These are phyloP conservation scores for Forsythia suspensa DNA, from an alignment of 257 asterid genomes.

Conservation along the genomic window DNA sequence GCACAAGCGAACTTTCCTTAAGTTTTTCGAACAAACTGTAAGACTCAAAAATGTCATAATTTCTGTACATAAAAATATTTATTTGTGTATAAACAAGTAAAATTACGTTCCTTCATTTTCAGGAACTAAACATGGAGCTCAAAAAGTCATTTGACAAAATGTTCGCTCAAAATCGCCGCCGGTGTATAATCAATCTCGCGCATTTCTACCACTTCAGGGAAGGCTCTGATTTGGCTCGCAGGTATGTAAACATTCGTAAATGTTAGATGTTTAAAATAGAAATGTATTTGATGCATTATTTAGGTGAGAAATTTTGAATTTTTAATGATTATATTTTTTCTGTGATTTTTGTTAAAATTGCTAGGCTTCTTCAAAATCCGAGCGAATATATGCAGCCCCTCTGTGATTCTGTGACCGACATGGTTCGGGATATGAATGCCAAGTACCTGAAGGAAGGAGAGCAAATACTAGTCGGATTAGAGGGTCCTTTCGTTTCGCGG, in stretches of 20 bases:
- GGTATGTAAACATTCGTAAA: constrained; percentile 31
- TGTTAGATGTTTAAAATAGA: background rate
- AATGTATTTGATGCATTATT: background rate
- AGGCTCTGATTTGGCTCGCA: constrained; percentile 87
- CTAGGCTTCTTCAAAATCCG: constrained; percentile 82
- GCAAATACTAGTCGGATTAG: constrained; percentile 85
- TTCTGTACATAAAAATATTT: background rate
- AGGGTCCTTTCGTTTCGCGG: constrained; percentile 93
- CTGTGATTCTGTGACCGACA: constrained; percentile 78
- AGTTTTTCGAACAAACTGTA: constrained; percentile 86
- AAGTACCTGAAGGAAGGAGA: constrained; percentile 94
- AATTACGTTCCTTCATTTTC: constrained; percentile 12
- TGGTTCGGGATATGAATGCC: constrained; percentile 56
- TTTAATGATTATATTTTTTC: constrained; percentile 2
- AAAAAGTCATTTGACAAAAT: constrained; percentile 56
- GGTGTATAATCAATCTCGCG: constrained; percentile 67
- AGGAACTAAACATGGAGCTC: constrained; percentile 67
- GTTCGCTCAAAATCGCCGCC: constrained; percentile 72
- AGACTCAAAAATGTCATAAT: constrained; percentile 11
- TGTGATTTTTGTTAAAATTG: constrained; percentile 15
- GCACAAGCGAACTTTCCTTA: constrained; percentile 81
- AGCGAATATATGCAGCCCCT: constrained; percentile 93
- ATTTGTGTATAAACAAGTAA: background rate
- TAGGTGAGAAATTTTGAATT: background rate
- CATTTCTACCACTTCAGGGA: constrained; percentile 82